Evolutionary conservation across 495 filamentous ascomycete species (phyloP).

Genomic region (Penicillium arizonense): DNA sequence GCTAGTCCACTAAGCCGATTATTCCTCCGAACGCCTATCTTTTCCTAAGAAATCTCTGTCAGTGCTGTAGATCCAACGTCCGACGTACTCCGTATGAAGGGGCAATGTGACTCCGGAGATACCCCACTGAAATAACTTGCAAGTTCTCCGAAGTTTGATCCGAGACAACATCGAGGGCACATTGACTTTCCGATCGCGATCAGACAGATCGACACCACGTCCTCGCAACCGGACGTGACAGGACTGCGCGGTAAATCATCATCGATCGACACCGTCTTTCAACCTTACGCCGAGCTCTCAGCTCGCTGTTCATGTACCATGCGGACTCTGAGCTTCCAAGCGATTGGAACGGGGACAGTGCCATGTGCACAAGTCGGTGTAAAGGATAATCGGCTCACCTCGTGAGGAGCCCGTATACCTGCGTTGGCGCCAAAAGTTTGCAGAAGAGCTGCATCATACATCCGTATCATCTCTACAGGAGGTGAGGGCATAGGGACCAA

Average conservation of each 20-base stretch:
- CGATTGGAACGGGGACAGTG: not conserved
- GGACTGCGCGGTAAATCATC: conserved; percentile 23
- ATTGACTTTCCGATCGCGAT: conserved; percentile 6
- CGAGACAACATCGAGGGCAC: conserved; percentile 12
- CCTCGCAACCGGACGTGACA: conserved; percentile 8
- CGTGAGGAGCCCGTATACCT: conserved; percentile 1
- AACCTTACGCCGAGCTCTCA: conserved; percentile 1
- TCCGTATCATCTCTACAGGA: not conserved
- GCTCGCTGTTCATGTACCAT: not conserved
- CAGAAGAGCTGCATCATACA: not conserved
- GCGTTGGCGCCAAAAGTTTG: not conserved
- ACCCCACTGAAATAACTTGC: not conserved
- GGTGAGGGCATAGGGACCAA: not conserved
- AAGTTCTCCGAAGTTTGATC: not conserved
- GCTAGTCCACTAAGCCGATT: too few species aligned
- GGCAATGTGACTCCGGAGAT: too few species aligned
- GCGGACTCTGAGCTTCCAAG: not conserved
- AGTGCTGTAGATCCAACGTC: too few species aligned
- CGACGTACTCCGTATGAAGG: too few species aligned
- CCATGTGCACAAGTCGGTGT: conserved; percentile 9
- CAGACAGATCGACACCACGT: not conserved
- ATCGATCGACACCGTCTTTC: conserved; percentile 5
- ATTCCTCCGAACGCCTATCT: too few species aligned
- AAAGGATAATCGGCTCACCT: not conserved
- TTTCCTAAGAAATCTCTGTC: too few species aligned